These are phyloP conservation scores for Fusarium nygamai DNA, from an alignment of 2,329 filamentous ascomycete species.

Conservation along the genomic window DNA sequence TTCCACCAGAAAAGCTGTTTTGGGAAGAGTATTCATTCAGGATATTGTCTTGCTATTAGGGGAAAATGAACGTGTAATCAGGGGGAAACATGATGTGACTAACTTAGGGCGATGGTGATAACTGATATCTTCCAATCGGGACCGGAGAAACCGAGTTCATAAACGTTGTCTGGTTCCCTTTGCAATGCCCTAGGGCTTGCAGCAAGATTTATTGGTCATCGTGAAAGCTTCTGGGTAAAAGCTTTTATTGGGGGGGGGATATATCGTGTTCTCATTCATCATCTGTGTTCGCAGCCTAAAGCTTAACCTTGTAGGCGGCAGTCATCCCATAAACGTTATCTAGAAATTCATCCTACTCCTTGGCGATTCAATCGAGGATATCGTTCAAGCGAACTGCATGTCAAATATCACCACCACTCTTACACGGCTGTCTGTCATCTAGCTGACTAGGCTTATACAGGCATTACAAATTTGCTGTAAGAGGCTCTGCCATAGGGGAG, in stretches of 20 bases:
- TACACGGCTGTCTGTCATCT: not conserved
- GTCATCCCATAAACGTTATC: too few relatives aligned
- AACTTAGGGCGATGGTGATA: not conserved
- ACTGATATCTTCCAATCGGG: not conserved
- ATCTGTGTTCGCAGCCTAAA: too few relatives aligned
- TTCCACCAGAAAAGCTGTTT: not conserved
- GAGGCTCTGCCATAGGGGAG: not conserved
- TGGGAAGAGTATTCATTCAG: not conserved
- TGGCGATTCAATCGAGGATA: not conserved
- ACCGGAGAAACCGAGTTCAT: not conserved
- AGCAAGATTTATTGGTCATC: too few relatives aligned
- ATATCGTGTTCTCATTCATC: too few relatives aligned
- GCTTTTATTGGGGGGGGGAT: too few relatives aligned
- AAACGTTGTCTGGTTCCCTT: too few relatives aligned
- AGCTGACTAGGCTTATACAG: not conserved
- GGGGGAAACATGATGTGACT: not conserved
- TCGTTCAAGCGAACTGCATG: not conserved
- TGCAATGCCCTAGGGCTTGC: too few relatives aligned
- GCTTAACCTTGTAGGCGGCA: too few relatives aligned
- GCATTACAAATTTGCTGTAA: not conserved
- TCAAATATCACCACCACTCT: not conserved
- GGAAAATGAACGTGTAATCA: not conserved
- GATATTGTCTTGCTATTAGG: not conserved
- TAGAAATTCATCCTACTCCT: not conserved
- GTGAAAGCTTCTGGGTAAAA: too few relatives aligned